These are phyloP conservation scores for Flaveria brownii DNA, from an alignment of 129 eudicot genomes.

Conservation along the genomic window DNA sequence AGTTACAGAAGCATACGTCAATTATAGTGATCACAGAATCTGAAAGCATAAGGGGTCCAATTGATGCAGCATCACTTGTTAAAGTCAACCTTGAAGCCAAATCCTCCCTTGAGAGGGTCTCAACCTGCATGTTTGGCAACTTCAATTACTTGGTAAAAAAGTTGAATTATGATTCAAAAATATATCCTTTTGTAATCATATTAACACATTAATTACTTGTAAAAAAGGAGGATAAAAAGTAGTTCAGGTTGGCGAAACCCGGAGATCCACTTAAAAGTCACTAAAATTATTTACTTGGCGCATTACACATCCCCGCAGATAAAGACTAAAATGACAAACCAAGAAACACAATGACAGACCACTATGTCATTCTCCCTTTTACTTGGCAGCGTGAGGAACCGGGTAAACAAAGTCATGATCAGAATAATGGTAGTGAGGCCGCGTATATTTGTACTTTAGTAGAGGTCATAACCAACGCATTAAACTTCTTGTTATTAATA, in stretches of 20 bases:
- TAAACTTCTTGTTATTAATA: neutral
- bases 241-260: neutral
- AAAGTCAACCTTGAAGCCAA: slow-evolving; percentile 93
- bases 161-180: too few species aligned
- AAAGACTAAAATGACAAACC: neutral
- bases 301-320: too few species aligned
- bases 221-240: too few species aligned
- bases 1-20: slow-evolving; percentile 65
- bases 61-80: slow-evolving; percentile 75
- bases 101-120: slow-evolving; percentile 84
- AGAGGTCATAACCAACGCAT: neutral
- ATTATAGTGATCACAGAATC: slow-evolving; percentile 81
- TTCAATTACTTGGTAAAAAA: neutral
- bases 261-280: neutral
- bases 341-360: neutral
- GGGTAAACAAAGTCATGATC: too few species aligned
- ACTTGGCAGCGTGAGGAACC: neutral
- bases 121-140: slow-evolving; percentile 60
- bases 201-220: too few species aligned
- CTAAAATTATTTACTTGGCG: too few species aligned
- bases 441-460: too few species aligned
- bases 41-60: slow-evolving; percentile 77
- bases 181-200: neutral
- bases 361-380: neutral
- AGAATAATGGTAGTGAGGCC: too few species aligned